phyloP scores from a whole-genome alignment of 768 basidiomycete species.

The Kwoniella dejecticola region DNA sequence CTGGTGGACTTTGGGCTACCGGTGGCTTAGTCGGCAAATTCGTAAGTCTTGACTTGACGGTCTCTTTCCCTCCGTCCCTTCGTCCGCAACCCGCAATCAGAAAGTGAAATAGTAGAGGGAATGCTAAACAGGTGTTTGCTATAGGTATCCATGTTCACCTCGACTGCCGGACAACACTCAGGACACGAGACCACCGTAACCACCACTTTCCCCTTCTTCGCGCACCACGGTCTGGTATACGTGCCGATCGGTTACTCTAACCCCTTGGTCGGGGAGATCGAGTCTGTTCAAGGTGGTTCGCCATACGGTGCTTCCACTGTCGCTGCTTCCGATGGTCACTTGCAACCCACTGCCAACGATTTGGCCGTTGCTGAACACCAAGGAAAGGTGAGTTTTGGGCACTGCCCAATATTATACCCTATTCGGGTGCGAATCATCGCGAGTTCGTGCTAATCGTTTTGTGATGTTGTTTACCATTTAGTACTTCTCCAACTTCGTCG shows the following conservation, averaged over 20 bases:
- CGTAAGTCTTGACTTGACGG: slow-evolving; percentile 10
- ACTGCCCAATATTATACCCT: background rate
- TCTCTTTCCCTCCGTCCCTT: too few relatives aligned
- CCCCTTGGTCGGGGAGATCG: slow-evolving; percentile 56
- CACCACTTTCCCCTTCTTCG: slow-evolving; percentile 62
- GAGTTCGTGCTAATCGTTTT: too few relatives aligned
- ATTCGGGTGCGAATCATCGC: too few relatives aligned
- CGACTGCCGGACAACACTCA: slow-evolving; percentile 71
- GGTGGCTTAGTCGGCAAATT: slow-evolving; percentile 69
- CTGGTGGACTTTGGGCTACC: slow-evolving; percentile 60
- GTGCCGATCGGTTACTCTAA: slow-evolving; percentile 47
- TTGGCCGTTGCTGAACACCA: slow-evolving; percentile 38
- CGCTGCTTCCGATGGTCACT: slow-evolving; percentile 50
- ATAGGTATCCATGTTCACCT: slow-evolving; percentile 64
- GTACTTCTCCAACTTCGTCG: slow-evolving; percentile 42
- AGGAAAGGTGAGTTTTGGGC: slow-evolving; percentile 30
- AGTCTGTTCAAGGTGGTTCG: slow-evolving; percentile 60
- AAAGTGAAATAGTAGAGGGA: too few relatives aligned
- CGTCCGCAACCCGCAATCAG: too few relatives aligned
- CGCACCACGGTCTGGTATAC: slow-evolving; percentile 62
- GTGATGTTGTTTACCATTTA: background rate
- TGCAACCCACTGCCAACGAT: slow-evolving; percentile 33
- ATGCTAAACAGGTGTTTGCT: slow-evolving; percentile 55
- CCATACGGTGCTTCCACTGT: slow-evolving; percentile 70
- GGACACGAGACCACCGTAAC: slow-evolving; percentile 65